These are phyloP conservation scores for Amanita jacksonii DNA, from an alignment of 768 basidiomycete species.

Conservation along the genomic window DNA sequence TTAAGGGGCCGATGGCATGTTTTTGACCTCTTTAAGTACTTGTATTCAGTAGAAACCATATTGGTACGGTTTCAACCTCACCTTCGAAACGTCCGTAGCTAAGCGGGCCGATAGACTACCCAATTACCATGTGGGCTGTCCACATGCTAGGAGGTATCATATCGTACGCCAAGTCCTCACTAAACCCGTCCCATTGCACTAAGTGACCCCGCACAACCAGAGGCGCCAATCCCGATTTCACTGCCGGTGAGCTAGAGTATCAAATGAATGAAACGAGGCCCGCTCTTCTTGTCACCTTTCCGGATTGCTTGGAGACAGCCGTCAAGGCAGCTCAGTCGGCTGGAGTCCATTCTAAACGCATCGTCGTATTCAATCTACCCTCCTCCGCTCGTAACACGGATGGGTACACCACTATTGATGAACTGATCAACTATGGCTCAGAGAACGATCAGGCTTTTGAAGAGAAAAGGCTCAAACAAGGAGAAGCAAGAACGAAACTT, in stretches of 20 bases:
- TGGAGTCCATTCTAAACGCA: constrained; percentile 29
- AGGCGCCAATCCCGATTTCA: constrained; percentile 56
- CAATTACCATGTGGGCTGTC: constrained; percentile 45
- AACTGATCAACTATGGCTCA: constrained; percentile 40
- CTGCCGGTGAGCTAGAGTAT: constrained; percentile 42
- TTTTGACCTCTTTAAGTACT: constrained; percentile 32
- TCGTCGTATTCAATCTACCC: constrained; percentile 34
- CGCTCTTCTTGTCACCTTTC: constrained; percentile 36
- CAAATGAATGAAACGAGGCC: constrained; percentile 44
- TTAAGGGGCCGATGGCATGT: not conserved
- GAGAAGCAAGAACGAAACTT: constrained; percentile 60
- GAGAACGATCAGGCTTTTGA: constrained; percentile 26
- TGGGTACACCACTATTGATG: constrained; percentile 29
- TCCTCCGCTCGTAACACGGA: constrained; percentile 1
- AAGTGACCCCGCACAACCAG: constrained; percentile 17
- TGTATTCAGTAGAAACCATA: constrained; percentile 57
- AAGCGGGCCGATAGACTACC: constrained; percentile 32
- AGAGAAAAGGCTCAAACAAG: constrained; percentile 41
- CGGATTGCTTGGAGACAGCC: constrained; percentile 34
- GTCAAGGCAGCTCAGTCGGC: constrained; percentile 28
- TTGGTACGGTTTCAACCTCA: constrained; percentile 30
- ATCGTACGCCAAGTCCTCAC: constrained; percentile 33
- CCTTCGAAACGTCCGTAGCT: too few relatives aligned
- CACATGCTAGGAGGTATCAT: constrained; percentile 49
- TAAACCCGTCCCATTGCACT: not conserved